Base-by-base conservation (phyloP, 2,329 filamentous ascomycete species). In the Waltergamsia citrina region DNA sequence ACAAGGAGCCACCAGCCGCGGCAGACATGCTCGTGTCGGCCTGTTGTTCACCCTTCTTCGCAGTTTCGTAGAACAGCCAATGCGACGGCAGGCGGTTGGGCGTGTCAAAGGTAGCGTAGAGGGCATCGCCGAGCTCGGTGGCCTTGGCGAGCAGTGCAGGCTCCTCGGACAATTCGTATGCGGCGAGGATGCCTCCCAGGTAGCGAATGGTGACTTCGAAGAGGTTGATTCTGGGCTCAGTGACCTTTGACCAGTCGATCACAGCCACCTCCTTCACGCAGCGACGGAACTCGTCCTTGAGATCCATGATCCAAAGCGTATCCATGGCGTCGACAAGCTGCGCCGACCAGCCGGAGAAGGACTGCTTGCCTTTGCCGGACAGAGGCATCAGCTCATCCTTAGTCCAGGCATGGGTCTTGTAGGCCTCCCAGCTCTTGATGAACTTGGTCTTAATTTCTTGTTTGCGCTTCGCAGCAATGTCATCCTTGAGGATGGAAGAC, bases 141-240 rank as follows among this genome's bases (percentile, higher is more conserved):
- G 68, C 67, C 48, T 74, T 74, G 32, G 51, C 47, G 15, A 72
- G 57, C 18, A 75, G 53, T 8, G 57, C 50, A 6, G 54, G 50
- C 40, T 70, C 63, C 9, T 52, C 49, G 25, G 65, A 69, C 28
- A 74, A 53, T 38, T 74, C 69, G 40, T 71, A 70, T 2, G 69
- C 68, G 2, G 65, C 55, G 11, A 74, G 47, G 11, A 73, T 54
- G 1, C 69, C 69, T 25, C 69, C 70, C 1, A 74, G 55, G 41
- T 71, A 66, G 19, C 69, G 60, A 41, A 74, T 73, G 19, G 69
- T 78, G 7, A 75, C 78, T 49, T 81, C 77, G 41, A 81, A 81
- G n/a, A 72, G 43, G 34, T 67, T 76, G 43, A 78, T 67, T 14
- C 60, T 57, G 3, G 53, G 46, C 21, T 57, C 51, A 4, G 48